Base-by-base conservation (phyloP, 108 stramenopile genomes). In the Chaetoceros tenuissimus region DNA sequence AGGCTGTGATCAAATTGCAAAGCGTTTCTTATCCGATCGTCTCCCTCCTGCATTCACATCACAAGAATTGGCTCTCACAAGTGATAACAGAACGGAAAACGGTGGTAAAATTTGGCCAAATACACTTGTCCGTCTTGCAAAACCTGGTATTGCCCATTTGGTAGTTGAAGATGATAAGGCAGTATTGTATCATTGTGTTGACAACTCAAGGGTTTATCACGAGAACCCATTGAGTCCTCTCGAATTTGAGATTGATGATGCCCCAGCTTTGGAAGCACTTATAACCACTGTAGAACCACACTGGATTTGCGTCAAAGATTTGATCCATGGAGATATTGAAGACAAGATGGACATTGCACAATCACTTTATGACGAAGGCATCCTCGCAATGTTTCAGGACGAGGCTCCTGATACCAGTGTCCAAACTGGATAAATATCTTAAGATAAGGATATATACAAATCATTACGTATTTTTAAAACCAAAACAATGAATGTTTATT, bases 191-290 rank as follows among this genome's bases (percentile, higher is more conserved):
- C 98, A 99, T 59, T 96, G 94, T 63, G 75, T 69, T 26, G 94
- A 94, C 52, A 99, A 99, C 65, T 76, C 93, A 3, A 51, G 93
- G 17, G 86, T 77, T 23, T 94, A 85, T 64, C 92, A 87, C 25
- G 94, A 81, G 19, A 85, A 74, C 40, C 82, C 95, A 22, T 59
- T 95, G 54, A 82, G 84, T 61, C 94, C 95, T 18, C 60, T 99
- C 77, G 97, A 98, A 68, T 98, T 97, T 57, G 97, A 97, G 63
- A 73, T 95, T 31, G 98, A 98, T 61, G 98, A 97, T 62, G 98
- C 93, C 2, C 53, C 78, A 2, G 92, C 96, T 18, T 48, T 99
- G 26, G 98, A 99, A 58, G 69, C 69, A 60, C 68, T 98, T 0
- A 48, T 99, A 43, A 84, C 78, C 5, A 95, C 97, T 5, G 81